Evolutionary conservation across 352 stramenopile species (phyloP).

Genomic region (Globisporangium carolinianum): DNA sequence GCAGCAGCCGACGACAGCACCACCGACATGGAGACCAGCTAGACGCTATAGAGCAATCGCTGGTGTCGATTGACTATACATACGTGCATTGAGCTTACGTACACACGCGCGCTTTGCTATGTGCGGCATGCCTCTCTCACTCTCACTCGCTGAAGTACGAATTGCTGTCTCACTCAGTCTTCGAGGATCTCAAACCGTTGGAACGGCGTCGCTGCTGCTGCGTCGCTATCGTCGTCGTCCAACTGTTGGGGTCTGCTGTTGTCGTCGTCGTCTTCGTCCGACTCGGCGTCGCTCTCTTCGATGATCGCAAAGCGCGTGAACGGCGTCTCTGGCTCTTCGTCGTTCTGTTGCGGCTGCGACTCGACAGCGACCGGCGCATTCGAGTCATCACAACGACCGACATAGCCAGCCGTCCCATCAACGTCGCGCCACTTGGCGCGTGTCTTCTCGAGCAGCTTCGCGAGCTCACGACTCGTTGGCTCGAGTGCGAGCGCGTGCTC

Average conservation of each 20-base stretch:
- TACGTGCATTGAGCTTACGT: neutral
- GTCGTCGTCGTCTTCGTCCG: constrained; percentile 8
- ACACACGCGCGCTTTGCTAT: neutral
- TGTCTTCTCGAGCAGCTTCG: constrained; percentile 73
- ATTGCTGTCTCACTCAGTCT: constrained; percentile 11
- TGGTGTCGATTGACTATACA: neutral
- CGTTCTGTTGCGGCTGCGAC: neutral
- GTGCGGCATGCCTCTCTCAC: neutral
- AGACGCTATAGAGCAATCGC: constrained; percentile 4
- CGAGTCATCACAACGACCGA: neutral
- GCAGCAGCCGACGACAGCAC: constrained; percentile 13
- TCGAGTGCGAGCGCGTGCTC: constrained; percentile 57
- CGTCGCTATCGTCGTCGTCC: constrained; percentile 6
- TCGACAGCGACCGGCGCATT: neutral
- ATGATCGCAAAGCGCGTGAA: constrained; percentile 75
- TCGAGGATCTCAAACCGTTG: constrained; percentile 58
- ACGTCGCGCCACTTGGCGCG: constrained; percentile 64
- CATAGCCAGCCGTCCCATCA: constrained; percentile 26
- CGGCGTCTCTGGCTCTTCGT: constrained; percentile 1
- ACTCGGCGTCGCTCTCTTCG: constrained; percentile 27
- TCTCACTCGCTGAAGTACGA: constrained; percentile 15
- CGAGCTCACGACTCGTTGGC: constrained; percentile 60
- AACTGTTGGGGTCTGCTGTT: neutral
- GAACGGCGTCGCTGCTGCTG: constrained; percentile 18
- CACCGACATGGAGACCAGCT: constrained; percentile 42